Evolutionary conservation across 2,329 filamentous ascomycete species (phyloP).

Genomic region (Pseudomassariella vexata): DNA sequence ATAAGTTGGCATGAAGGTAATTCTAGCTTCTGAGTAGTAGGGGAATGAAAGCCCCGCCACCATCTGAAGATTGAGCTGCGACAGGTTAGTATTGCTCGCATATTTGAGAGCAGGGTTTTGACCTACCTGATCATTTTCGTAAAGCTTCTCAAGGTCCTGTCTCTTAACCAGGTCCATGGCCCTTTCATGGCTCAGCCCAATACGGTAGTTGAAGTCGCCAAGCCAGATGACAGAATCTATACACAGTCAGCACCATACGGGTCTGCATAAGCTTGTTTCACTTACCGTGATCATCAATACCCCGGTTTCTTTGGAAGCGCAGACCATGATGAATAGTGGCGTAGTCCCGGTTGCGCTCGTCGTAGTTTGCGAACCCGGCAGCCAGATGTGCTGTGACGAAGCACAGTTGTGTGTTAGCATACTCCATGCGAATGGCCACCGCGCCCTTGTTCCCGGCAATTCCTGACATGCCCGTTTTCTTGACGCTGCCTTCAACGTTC

Average conservation of each 20-base stretch:
- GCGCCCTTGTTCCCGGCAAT: constrained; percentile 98
- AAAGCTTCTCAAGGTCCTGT: constrained; percentile 69
- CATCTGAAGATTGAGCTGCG: constrained; percentile 88
- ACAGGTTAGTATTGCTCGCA: constrained; percentile 12
- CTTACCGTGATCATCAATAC: constrained; percentile 83
- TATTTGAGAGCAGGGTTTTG: too few species aligned
- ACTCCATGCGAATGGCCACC: constrained; percentile 92
- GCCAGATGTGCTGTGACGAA: constrained; percentile 96
- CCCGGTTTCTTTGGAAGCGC: constrained; percentile 82
- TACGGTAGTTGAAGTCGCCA: constrained; percentile 97
- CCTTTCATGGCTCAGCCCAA: constrained; percentile 74
- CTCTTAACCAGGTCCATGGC: constrained; percentile 69
- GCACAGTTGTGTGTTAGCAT: constrained; percentile 85
- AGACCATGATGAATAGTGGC: constrained; percentile 81
- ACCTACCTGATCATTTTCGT: constrained; percentile 81
- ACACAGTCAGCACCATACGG: constrained; percentile 16
- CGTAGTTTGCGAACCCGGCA: constrained; percentile 93
- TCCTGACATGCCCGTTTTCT: constrained; percentile 90
- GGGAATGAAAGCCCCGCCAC: constrained; percentile 83
- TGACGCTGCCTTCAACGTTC: constrained; percentile 92
- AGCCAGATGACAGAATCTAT: constrained; percentile 80
- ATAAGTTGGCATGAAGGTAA: constrained; percentile 89
- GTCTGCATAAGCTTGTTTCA: too few species aligned
- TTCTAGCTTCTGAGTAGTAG: constrained; percentile 84
- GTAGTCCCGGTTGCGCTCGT: constrained; percentile 92